A percentile compares a stretch with the other conserved stretches of the same genome.
phyloP scores from a whole-genome alignment of 2,329 filamentous ascomycete genomes.

The Chaetomium strumarium region DNA sequence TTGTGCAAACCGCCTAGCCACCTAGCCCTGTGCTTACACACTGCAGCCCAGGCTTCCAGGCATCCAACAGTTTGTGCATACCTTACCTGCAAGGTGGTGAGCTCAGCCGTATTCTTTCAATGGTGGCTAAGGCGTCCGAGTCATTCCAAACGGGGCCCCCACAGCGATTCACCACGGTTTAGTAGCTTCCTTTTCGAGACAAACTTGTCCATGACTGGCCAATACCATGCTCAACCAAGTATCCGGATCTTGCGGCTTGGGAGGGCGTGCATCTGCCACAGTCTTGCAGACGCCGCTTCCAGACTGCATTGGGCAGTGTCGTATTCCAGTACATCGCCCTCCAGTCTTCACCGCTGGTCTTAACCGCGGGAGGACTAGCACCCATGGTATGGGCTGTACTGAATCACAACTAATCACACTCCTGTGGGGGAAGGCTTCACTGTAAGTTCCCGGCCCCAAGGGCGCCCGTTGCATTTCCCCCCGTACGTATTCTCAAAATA shows the following conservation, averaged over 20 bases:
- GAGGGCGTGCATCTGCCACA: conserved; percentile 10
- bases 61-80: conserved; percentile 11
- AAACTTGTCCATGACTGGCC: conserved; percentile 1
- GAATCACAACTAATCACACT: conserved; percentile 11
- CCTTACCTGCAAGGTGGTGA: background rate
- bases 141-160: conserved; percentile 4
- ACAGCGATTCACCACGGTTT: conserved; percentile 2
- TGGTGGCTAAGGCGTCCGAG: background rate
- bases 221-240: conserved; percentile 8
- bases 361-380: background rate
- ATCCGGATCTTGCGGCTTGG: conserved; percentile 13
- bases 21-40: conserved; percentile 12
- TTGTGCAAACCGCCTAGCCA: conserved; percentile 2
- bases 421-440: background rate
- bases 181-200: conserved; percentile 6
- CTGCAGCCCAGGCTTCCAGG: conserved; percentile 10
- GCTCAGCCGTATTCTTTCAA: conserved; percentile 17
- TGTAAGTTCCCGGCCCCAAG: conserved; percentile 1
- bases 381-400: conserved; percentile 5
- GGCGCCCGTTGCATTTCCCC: background rate
- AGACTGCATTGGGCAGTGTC: conserved; percentile 1
- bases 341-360: conserved; percentile 6
- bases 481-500: conserved; percentile 9
- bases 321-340: background rate
- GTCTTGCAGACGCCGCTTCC: background rate